Evolutionary conservation across 805 yeast genomes (phyloP).

Genomic region (Millerago galiae): DNA sequence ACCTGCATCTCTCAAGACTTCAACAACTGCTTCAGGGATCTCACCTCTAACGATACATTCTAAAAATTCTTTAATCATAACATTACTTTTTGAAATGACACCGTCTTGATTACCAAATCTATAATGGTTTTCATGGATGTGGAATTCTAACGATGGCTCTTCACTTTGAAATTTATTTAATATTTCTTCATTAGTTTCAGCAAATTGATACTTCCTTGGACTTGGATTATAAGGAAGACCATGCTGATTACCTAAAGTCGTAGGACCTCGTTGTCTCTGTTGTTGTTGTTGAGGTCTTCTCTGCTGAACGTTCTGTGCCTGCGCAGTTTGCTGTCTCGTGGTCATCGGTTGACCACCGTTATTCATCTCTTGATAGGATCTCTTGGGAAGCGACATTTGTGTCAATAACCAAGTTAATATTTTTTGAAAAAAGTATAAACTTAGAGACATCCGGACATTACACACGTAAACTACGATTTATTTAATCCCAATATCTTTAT

Average conservation of each 20-base stretch:
- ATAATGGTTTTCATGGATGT: conserved; percentile 86
- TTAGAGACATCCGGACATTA: not conserved
- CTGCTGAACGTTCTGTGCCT: conserved; percentile 3
- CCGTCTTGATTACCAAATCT: conserved; percentile 90
- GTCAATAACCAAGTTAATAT: not conserved
- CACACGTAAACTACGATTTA: not conserved
- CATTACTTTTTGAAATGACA: conserved; percentile 72
- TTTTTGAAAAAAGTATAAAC: not conserved
- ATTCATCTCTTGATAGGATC: conserved; percentile 18
- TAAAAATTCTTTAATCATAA: conserved; percentile 72
- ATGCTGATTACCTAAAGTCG: conserved; percentile 25
- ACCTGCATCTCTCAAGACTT: conserved; percentile 81
- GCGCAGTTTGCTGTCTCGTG: conserved; percentile 15
- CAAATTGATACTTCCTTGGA: conserved; percentile 47
- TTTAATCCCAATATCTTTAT: not conserved
- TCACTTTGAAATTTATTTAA: conserved; percentile 68
- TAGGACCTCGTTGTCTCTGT: conserved; percentile 22
- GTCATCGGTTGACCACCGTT: conserved; percentile 7
- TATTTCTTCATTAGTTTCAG: conserved; percentile 66
- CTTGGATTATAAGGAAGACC: conserved; percentile 21
- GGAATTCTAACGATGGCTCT: conserved; percentile 81
- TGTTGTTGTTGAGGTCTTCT: conserved; percentile 10
- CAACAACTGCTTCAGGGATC: conserved; percentile 85
- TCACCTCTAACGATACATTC: conserved; percentile 73
- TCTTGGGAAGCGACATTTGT: conserved; percentile 4